phyloP scores from a whole-genome alignment of 805 yeast genomes.

The Wickerhamomyces silvicola region DNA sequence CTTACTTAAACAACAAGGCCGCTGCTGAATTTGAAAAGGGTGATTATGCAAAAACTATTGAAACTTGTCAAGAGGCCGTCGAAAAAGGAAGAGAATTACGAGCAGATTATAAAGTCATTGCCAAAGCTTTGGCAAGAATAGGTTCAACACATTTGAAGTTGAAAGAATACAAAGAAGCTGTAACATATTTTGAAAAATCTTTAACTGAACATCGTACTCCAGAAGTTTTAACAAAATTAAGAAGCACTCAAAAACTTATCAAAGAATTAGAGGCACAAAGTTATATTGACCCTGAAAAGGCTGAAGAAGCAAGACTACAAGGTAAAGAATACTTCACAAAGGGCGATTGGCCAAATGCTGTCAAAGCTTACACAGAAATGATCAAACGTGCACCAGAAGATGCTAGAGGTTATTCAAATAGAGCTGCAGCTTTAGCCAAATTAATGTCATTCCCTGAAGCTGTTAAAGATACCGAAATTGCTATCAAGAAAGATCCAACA shows the following conservation, averaged over 20 bases:
- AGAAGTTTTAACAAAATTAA: conserved; percentile 79
- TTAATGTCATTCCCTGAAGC: conserved; percentile 97
- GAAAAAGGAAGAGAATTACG: conserved; percentile 85
- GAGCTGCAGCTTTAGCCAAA: conserved; percentile 96
- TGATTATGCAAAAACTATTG: conserved; percentile 78
- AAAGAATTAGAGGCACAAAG: conserved; percentile 71
- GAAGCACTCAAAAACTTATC: conserved; percentile 79
- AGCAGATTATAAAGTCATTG: conserved; percentile 86
- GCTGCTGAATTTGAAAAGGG: conserved; percentile 98
- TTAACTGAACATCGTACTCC: conserved; percentile 97
- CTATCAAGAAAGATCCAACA: conserved; percentile 80
- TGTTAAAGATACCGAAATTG: conserved; percentile 82
- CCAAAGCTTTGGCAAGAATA: conserved; percentile 88
- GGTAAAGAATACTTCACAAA: conserved; percentile 87
- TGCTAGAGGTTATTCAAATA: conserved; percentile 93
- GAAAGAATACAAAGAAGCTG: conserved; percentile 67
- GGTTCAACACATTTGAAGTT: conserved; percentile 78
- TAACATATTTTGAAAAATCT: conserved; percentile 77
- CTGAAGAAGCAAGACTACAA: conserved; percentile 88
- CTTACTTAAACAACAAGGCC: conserved; percentile 91
- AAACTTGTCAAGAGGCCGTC: conserved; percentile 74
- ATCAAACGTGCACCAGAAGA: conserved; percentile 95
- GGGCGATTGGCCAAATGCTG: conserved; percentile 96
- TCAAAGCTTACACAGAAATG: conserved; percentile 92
- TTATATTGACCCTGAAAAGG: conserved; percentile 84